Conservation (phyloP, 345 rosid genomes). For the Kandelia obovata region DNA sequence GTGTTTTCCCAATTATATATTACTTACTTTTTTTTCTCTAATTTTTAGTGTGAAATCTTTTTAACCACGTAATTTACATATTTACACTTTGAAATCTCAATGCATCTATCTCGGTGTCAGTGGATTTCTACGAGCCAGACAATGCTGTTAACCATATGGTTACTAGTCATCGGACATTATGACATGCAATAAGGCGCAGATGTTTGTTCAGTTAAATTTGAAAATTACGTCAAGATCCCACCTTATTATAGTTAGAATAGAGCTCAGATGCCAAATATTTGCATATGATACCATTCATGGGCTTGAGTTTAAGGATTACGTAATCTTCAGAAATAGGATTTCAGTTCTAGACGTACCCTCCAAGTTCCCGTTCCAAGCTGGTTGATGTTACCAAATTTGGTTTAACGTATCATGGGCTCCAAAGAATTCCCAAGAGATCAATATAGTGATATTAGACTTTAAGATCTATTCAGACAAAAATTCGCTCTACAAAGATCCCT, state of each 20-base stretch:
- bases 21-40: too few species aligned
- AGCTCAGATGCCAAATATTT: conserved; percentile 46
- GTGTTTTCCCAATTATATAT: too few species aligned
- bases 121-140: conserved; percentile 54
- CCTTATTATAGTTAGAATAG: conserved; percentile 53
- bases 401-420: conserved; percentile 89
- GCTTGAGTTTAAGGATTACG: conserved; percentile 82
- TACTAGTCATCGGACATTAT: conserved; percentile 90
- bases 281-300: conserved; percentile 68
- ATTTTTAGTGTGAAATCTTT: too few species aligned
- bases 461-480: conserved; percentile 77
- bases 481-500: conserved; percentile 76
- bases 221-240: conserved; percentile 77
- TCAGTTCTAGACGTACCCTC: conserved; percentile 87
- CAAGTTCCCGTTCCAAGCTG: conserved; percentile 83
- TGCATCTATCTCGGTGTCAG: conserved; percentile 58
- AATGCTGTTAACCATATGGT: conserved; percentile 77
- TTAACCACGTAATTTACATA: too few species aligned
- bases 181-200: conserved; percentile 73
- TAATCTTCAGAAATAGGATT: conserved; percentile 44
- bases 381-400: conserved; percentile 82
- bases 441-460: conserved; percentile 86
- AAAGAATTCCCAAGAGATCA: conserved; percentile 59
- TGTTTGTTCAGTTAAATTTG: conserved; percentile 79
- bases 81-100: too few species aligned